Evolutionary conservation across 2,329 filamentous ascomycete species (phyloP), one percentile per base, ranked within the genome.

Genomic region (Fusarium nelsonii): DNA sequence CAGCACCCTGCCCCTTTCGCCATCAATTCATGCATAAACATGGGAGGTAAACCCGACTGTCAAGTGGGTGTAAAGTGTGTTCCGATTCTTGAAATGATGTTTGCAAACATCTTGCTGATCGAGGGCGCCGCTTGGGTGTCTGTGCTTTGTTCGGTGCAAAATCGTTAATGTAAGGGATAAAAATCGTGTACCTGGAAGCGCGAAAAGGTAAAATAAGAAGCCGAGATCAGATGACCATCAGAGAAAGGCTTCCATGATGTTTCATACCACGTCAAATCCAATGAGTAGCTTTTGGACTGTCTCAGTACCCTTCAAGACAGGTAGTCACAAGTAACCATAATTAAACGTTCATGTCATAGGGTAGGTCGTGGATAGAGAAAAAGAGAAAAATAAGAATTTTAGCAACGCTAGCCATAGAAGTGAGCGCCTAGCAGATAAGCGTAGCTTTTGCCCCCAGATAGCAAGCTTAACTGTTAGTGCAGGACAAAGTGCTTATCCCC

Each of bases 381-480:
- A 37, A n/a, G 26, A 20, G 12, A 10, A 49, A 41, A 4, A 30
- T 46, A 15, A 15, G 11, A 11, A 12, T n/a, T 23, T n/a, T 15
- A 4, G 11, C 16, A 8, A 15, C 6, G 12, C 8, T 18, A 9
- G 16, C 6, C 10, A 8, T 9, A 11, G 30, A n/a, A 16, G 39
- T 37, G 0, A 0, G 14, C 12, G 10, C 18, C 34, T 60, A 52
- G 40, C 44, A 37, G 58, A 60, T 60, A 61, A 52, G 26, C 8
- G 5, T 11, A 14, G 7, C 0, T 3, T 4, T 6, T 4, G 2
- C 8, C 3, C 1, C 2, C 4, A 1, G 26, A 4, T 5, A 4
- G 9, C 0, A 3, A 5, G 16, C 12, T 33, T 52, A 39, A 51
- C 44, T 60, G 14, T 52, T 44, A 60, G 36, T 4, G 6, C 3